Percentiles rank a stretch among this genome's conserved stretches.
Conservation (phyloP, 768 basidiomycete genomes). For the Tubosaeta sp. region DNA sequence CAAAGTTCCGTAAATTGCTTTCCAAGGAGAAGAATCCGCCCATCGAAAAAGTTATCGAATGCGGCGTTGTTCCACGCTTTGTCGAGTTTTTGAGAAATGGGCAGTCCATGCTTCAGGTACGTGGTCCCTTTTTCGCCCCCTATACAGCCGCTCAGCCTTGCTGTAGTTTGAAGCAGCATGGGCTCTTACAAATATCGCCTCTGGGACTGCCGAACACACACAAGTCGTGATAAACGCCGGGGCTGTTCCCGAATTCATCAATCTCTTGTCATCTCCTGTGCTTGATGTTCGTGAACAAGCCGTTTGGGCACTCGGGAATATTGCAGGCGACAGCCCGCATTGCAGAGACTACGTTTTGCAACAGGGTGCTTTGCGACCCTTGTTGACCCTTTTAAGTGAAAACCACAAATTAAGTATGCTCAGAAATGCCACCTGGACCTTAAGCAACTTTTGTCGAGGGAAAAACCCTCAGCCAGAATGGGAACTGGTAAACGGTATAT, state of each 20-base stretch:
- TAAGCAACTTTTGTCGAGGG: conserved; percentile 98
- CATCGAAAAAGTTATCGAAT: conserved; percentile 97
- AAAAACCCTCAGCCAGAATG: conserved; percentile 98
- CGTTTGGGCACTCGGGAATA: conserved; percentile 99
- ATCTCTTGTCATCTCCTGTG: conserved; percentile 88
- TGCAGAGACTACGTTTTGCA: conserved; percentile 97
- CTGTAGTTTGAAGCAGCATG: conserved; percentile 92
- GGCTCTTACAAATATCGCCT: conserved; percentile 97
- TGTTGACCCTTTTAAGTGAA: conserved; percentile 85
- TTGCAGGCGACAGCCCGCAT: conserved; percentile 96
- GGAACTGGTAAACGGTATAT: conserved; percentile 68
- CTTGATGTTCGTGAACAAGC: conserved; percentile 98
- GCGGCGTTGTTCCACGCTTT: conserved; percentile 94
- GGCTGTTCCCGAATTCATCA: conserved; percentile 97
- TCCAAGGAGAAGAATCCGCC: conserved; percentile 99
- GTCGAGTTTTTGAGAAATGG: conserved; percentile 87
- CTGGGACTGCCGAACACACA: conserved; percentile 97
- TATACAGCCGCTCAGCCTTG: conserved; percentile 6
- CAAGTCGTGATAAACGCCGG: conserved; percentile 94
- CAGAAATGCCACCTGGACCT: conserved; percentile 96
- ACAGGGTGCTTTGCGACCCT: conserved; percentile 88
- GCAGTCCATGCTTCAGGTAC: conserved; percentile 80
- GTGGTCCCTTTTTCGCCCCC: conserved; percentile 15
- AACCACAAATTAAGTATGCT: conserved; percentile 99
- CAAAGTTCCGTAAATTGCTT: conserved; percentile 96